These are phyloP conservation scores for Ambrosia hybrid DNA, from an alignment of 140 eudicot species.

Conservation along the genomic window DNA sequence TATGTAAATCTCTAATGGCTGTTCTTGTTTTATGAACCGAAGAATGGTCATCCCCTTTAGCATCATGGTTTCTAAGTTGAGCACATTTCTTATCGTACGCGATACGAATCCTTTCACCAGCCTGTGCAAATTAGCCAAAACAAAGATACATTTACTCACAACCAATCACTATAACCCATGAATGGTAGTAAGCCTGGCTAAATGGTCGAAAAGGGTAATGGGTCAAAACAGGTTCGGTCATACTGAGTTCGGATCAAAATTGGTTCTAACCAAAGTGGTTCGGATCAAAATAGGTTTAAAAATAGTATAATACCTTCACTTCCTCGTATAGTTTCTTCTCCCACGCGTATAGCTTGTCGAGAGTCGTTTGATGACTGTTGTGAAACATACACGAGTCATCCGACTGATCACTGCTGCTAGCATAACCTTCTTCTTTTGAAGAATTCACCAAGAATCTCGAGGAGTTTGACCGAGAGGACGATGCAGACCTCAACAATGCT, in stretches of 20 bases:
- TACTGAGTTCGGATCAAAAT: too few species aligned
- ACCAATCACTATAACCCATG: not conserved
- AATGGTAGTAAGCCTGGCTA: not conserved
- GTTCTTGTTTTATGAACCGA: conserved; percentile 72
- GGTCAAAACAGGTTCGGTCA: not conserved
- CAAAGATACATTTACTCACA: not conserved
- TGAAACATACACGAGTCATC: conserved; percentile 68
- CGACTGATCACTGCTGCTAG: conserved; percentile 72
- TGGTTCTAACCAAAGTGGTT: not conserved
- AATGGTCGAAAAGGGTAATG: not conserved
- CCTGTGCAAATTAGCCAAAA: conserved; percentile 30
- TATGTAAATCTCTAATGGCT: conserved; percentile 70
- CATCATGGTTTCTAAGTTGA: conserved; percentile 79
- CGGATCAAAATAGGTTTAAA: not conserved
- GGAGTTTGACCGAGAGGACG: conserved; percentile 91
- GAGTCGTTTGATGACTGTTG: conserved; percentile 84
- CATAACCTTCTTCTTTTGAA: conserved; percentile 69
- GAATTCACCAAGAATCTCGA: conserved; percentile 68
- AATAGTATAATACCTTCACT: conserved; percentile 71
- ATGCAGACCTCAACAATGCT: conserved; percentile 86
- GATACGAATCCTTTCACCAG: conserved; percentile 85
- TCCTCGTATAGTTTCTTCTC: conserved; percentile 94
- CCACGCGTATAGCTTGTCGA: conserved; percentile 83
- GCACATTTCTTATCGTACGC: conserved; percentile 88
- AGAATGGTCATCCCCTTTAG: conserved; percentile 82